Evolutionary conservation across 2,329 filamentous ascomycete species (phyloP).

Genomic region (Aspergillus pseudoterreus): DNA sequence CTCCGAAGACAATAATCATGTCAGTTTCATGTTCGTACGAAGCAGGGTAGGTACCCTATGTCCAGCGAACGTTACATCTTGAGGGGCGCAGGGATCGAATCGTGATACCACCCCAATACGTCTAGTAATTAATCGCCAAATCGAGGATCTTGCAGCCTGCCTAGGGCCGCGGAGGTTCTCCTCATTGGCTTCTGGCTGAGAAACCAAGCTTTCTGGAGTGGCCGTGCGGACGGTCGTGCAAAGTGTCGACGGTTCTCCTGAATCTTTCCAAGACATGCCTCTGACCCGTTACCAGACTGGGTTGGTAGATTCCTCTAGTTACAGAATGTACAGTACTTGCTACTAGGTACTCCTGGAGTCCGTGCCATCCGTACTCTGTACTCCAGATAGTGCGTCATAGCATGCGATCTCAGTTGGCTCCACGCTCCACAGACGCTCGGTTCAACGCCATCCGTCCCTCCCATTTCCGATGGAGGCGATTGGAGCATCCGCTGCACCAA

Average conservation of each 20-base stretch:
- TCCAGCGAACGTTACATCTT: not conserved
- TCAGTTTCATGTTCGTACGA: slow-evolving; percentile 2
- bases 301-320: no score
- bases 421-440: no score
- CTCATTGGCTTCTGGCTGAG: slow-evolving; percentile 8
- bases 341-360: no score
- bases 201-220: slow-evolving; percentile 19
- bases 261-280: no score
- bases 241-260: not conserved
- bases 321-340: no score
- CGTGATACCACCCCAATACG: not conserved
- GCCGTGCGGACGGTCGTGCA: not conserved
- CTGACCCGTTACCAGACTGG: no score
- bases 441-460: no score
- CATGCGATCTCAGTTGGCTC: no score
- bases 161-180: not conserved
- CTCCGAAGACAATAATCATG: not conserved
- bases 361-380: no score
- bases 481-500: no score
- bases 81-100: not conserved
- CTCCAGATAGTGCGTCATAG: no score
- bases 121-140: slow-evolving; percentile 10
- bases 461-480: no score
- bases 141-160: slow-evolving; percentile 12
- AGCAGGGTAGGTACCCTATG: not conserved